Base-by-base conservation (phyloP, 257 asterid genomes). In the Echium plantagineum region DNA sequence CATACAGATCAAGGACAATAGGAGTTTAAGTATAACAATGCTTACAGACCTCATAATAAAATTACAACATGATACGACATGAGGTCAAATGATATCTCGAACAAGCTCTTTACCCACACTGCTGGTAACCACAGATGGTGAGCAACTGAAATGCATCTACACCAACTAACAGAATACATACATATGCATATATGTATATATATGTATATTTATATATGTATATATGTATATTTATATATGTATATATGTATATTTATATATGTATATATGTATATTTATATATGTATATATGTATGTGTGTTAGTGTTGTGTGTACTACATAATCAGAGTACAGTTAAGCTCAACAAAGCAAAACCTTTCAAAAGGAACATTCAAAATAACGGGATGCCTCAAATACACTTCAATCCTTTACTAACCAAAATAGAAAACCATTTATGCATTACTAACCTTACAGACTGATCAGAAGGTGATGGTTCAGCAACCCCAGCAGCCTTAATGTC, bases 381-480 rank as follows among this genome's bases (percentile, higher is more conserved):
- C 0, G 19, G 7, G 28, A 8, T n/a, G 57, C 4, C 15, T 53
- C 21, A 7, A 2, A n/a, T 53, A 19, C 13, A n/a, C 22, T 21
- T 3, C 22, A 21, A 53, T 19, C 12, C 22, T 9, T 1, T 53
- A n/a, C 13, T 53, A 19, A 21, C 28, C 20, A 15, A 20, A 53
- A 52, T 2, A 1, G 2, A 19, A n/a, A 53, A 19, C 15, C 12
- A 56, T 56, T 56, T 56, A n/a, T 3, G 4, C 5, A 3, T 8
- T 2, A 56, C 60, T 24, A 70, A 85, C 96, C 94, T 70, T 78
- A 56, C 82, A 57, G 94, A 75, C 63, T 78, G 72, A 61, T 81
- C 83, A 17, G 75, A 57, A 17, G 74, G 60, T 63, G 79, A 55
- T 60, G 71, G 87, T 63, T 78, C 89, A 26, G 76, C 76, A 71